A percentile compares a stretch with the other conserved stretches of the same genome.
phyloP scores from a whole-genome alignment of 495 filamentous ascomycete genomes.

The Pyronema domesticum region DNA sequence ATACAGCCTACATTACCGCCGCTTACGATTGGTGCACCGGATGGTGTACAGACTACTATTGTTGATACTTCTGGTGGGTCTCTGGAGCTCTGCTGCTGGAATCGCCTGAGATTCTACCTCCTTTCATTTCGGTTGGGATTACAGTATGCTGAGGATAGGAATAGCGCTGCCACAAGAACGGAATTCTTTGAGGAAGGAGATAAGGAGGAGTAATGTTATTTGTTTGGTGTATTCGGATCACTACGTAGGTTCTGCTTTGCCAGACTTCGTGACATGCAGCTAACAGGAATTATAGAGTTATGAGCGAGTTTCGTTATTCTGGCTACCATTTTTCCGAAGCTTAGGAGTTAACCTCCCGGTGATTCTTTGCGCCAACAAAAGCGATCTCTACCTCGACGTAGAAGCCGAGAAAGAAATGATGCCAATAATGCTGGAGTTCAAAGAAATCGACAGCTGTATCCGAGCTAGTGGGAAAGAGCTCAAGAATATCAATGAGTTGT shows the following conservation, averaged over 20 bases:
- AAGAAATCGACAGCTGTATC: conserved; percentile 96
- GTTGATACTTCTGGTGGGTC: conserved; percentile 62
- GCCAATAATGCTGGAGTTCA: conserved; percentile 94
- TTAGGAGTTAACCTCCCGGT: conserved; percentile 85
- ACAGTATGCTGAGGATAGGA: background rate
- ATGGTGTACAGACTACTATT: conserved; percentile 89
- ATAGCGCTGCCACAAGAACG: conserved; percentile 76
- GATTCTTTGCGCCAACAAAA: conserved; percentile 91
- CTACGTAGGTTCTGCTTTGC: conserved; percentile 32
- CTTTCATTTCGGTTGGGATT: background rate
- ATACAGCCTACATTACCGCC: conserved; percentile 87
- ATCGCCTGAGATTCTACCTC: too few relatives aligned
- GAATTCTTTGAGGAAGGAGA: conserved; percentile 71
- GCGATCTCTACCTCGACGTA: conserved; percentile 55
- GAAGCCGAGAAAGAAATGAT: conserved; percentile 95
- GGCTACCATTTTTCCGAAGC: conserved; percentile 77
- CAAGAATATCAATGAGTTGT: conserved; percentile 82
- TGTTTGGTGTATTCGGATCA: conserved; percentile 95
- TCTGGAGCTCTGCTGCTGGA: background rate
- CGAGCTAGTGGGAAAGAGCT: conserved; percentile 86
- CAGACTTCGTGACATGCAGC: background rate
- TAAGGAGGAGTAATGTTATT: conserved; percentile 91
- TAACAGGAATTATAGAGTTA: conserved; percentile 43
- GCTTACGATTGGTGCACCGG: conserved; percentile 80
- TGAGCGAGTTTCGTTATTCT: conserved; percentile 89